Conservation (phyloP, 176 grass and related monocot species). For the Areca catechu region DNA sequence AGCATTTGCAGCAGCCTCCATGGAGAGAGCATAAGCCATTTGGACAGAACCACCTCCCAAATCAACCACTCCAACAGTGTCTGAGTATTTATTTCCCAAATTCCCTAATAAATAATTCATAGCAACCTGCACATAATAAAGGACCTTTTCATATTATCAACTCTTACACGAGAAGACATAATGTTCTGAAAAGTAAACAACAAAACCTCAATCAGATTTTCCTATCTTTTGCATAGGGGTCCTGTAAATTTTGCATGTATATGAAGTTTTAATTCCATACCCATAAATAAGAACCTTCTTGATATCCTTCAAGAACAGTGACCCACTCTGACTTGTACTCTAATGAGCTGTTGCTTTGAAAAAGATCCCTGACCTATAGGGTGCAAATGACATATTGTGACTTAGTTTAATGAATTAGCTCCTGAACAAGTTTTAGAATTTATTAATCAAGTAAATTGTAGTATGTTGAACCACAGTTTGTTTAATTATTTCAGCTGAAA, state of each 20-base stretch:
- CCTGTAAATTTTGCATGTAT: too few species aligned
- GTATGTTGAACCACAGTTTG: not conserved
- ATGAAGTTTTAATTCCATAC: conserved; percentile 5
- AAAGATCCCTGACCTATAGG: conserved; percentile 26
- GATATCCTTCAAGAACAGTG: conserved; percentile 30
- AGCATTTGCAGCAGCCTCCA: conserved; percentile 26
- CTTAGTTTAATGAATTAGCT: too few species aligned
- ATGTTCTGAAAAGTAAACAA: too few species aligned
- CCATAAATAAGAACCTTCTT: conserved; percentile 57
- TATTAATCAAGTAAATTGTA: too few species aligned
- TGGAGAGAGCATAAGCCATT: conserved; percentile 43
- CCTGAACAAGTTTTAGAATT: too few species aligned
- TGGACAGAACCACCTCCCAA: conserved; percentile 44
- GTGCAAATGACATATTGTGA: not conserved
- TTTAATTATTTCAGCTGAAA: not conserved
- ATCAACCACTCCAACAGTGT: conserved; percentile 48
- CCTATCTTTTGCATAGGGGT: too few species aligned
- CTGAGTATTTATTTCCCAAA: conserved; percentile 35
- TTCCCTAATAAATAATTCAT: conserved; percentile 44
- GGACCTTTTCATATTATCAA: not conserved
- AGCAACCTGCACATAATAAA: conserved; percentile 18
- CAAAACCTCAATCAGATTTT: too few species aligned
- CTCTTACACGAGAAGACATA: too few species aligned
- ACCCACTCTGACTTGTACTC: conserved; percentile 30
- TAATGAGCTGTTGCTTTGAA: conserved; percentile 33